Base-by-base conservation (phyloP, 352 stramenopile genomes). In the Pythium dissotocum region DNA sequence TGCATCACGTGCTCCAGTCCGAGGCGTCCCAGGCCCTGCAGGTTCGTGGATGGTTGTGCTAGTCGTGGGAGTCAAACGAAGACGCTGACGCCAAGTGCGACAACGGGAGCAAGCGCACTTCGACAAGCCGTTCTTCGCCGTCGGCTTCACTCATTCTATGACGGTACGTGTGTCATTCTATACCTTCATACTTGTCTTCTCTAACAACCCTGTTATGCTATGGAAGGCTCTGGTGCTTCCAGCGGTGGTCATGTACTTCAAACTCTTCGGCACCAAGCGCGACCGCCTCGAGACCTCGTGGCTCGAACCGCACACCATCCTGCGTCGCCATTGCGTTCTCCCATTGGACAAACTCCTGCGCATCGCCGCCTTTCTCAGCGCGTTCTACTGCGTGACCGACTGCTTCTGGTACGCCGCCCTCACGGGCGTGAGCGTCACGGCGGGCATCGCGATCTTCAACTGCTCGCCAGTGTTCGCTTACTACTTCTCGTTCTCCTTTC, bases 371-470 rank as follows among this genome's bases (percentile, higher is more conserved):
- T 73, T 73, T 42, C 60, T 86, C 44, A 82, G 72, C 33, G 49
- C 71, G 1, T 79, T 83, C 58, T 83, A 79, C 65, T 73, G 70
- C 30, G 51, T 80, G 3, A 72, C 74, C 30, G 79, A 88, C 64
- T 88, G 81, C 72, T 85, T 88, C 55, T 85, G 77, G 79, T 88
- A 77, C 67, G 69, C 73, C 0, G 68, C 79, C 21, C 57, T 88
- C 1, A 51, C 70, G 16, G 72, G 69, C 57, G 59, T 85, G 63
- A 85, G 67, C 26, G 77, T 85, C 2, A 69, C 71, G 3, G 67
- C 68, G 0, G 74, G 76, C 10, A 83, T 70, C 0, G 76, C 77
- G 9, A 82, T 88, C 58, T 83, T 81, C 75, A 88, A 84, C 58
- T 73, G 66, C 49, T 78, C 77, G 13, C 79, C 79, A 18, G 65